Percentiles rank a stretch among this genome's conserved stretches.
Conservation (phyloP, 83 land plant species). For the Thuja plicata region DNA sequence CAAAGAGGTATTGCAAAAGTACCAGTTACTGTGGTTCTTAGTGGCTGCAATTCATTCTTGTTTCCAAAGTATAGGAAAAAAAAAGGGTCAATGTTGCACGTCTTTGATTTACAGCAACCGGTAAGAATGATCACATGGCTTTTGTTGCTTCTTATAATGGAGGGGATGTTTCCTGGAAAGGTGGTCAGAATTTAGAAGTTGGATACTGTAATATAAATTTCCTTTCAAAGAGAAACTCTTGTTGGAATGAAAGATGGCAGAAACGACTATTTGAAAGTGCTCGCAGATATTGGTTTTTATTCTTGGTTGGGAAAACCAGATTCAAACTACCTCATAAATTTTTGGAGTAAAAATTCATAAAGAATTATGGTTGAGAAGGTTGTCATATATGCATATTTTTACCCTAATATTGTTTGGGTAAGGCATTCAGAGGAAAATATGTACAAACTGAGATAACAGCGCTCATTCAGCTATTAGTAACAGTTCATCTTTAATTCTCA, state of each 20-base stretch:
- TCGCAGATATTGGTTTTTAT: conserved; percentile 31
- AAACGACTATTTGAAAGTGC: conserved; percentile 29
- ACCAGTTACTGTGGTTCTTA: conserved; percentile 34
- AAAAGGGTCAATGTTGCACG: conserved; percentile 28
- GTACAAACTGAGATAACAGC: conserved; percentile 36
- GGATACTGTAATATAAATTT: conserved; percentile 25
- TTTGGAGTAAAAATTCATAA: conserved; percentile 18
- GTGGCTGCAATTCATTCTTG: conserved; percentile 35
- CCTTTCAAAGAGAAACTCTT: conserved; percentile 29
- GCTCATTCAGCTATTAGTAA: conserved; percentile 25
- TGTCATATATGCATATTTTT: conserved; percentile 38
- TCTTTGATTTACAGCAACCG: conserved; percentile 21
- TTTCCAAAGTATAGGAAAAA: conserved; percentile 26
- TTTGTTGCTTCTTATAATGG: conserved; percentile 42
- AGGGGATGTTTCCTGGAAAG: conserved; percentile 25
- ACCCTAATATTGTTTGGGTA: conserved; percentile 36
- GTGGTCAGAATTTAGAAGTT: conserved; percentile 23
- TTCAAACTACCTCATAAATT: neutral
- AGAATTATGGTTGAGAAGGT: conserved; percentile 30
- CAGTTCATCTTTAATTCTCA: conserved; percentile 28
- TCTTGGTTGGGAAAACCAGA: conserved; percentile 10
- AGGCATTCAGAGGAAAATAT: conserved; percentile 34
- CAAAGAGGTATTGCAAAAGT: too few species aligned
- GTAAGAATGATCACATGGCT: conserved; percentile 41
- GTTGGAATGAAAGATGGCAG: conserved; percentile 35